These are phyloP conservation scores for Senecio squalidus DNA, from an alignment of 140 eudicot genomes.

Conservation along the genomic window DNA sequence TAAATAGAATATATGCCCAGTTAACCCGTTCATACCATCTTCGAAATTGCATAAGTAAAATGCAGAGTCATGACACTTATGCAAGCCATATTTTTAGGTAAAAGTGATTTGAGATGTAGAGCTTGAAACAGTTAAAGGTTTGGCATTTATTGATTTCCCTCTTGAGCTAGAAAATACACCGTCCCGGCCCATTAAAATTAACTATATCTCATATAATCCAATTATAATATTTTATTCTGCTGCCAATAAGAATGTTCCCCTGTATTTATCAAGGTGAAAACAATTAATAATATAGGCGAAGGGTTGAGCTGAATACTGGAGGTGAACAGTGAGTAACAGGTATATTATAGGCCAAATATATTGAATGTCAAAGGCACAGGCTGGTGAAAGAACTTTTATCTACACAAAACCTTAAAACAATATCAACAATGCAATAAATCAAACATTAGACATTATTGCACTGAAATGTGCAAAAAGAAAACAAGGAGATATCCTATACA, in stretches of 20 bases:
- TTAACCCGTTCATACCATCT: background rate
- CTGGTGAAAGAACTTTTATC: too few relatives aligned
- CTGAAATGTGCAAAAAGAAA: too few relatives aligned
- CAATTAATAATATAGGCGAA: background rate
- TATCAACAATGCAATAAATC: too few relatives aligned
- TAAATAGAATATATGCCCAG: background rate
- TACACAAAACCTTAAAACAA: too few relatives aligned
- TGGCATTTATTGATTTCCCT: background rate
- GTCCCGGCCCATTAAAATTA: background rate
- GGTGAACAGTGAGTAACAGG: background rate
- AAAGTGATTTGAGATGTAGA: background rate
- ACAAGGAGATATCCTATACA: too few relatives aligned
- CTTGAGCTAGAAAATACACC: background rate
- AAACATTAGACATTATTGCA: too few relatives aligned
- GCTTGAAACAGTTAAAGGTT: background rate
- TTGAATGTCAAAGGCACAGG: too few relatives aligned
- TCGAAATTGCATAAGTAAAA: background rate
- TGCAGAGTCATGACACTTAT: background rate
- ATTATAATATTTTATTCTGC: background rate
- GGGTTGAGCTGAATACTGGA: background rate
- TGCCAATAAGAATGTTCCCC: background rate
- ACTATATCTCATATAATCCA: background rate
- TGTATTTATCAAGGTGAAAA: background rate
- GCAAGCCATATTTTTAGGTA: background rate
- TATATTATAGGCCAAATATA: background rate